Evolutionary conservation across 2,329 filamentous ascomycete genomes (phyloP).

Genomic region (Exserohilum rostratum): DNA sequence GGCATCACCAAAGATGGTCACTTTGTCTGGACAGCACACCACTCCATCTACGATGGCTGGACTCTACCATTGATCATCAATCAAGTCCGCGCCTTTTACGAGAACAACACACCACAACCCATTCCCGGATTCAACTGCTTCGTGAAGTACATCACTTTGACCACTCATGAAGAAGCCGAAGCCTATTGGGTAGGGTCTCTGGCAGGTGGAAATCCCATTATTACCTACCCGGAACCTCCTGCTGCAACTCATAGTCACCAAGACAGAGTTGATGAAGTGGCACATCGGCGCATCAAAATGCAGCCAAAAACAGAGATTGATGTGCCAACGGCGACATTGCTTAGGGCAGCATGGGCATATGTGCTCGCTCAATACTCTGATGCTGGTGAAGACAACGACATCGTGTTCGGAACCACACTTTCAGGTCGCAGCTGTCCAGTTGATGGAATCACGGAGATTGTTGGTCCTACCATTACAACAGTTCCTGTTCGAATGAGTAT

Average conservation of each 20-base stretch:
- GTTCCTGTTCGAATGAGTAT: slow-evolving; percentile 34
- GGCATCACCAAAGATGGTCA: not conserved
- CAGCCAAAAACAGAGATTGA: not conserved
- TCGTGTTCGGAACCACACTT: slow-evolving; percentile 49
- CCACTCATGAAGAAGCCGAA: not conserved
- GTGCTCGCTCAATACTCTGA: not conserved
- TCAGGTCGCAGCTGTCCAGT: slow-evolving; percentile 45
- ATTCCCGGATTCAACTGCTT: not conserved
- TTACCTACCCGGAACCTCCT: not conserved
- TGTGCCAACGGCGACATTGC: not conserved
- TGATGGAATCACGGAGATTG: slow-evolving; percentile 43
- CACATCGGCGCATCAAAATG: not conserved
- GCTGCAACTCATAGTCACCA: not conserved
- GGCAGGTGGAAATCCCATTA: not conserved
- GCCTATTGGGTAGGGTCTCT: not conserved
- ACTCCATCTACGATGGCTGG: not conserved
- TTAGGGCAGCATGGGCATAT: not conserved
- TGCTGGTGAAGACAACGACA: not conserved
- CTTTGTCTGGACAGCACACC: not conserved
- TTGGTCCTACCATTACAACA: slow-evolving; percentile 51
- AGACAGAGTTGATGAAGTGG: not conserved
- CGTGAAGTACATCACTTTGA: not conserved
- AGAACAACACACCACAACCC: not conserved
- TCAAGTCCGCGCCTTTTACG: not conserved
- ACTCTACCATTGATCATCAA: not conserved